A percentile compares a stretch with the other conserved stretches of the same genome.
These are phyloP conservation scores for Ophiostoma ulmi DNA, from an alignment of 2,329 filamentous ascomycete genomes.

Conservation along the genomic window DNA sequence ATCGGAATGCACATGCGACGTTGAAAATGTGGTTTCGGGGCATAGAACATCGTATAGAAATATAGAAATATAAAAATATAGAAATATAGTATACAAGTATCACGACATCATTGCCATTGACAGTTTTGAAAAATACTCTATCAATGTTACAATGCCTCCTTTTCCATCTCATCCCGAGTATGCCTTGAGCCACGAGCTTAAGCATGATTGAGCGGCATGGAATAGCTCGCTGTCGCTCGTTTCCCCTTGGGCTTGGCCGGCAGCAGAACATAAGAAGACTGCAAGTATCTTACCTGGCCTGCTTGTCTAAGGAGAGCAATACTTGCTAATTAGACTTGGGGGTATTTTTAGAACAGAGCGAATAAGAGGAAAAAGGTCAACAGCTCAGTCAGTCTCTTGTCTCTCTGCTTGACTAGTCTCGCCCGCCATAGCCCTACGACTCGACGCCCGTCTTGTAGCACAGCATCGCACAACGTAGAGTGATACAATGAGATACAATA, in stretches of 20 bases:
- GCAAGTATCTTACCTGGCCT: background rate
- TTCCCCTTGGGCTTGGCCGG: background rate
- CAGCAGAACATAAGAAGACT: background rate
- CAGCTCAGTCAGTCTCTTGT: background rate
- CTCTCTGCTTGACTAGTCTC: background rate
- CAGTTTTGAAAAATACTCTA: background rate
- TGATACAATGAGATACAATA: background rate
- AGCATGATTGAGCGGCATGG: background rate
- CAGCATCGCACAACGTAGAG: background rate
- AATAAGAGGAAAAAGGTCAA: background rate
- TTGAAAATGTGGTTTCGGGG: background rate
- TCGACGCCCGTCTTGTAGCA: background rate
- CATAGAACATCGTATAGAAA: background rate
- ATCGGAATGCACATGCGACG: background rate
- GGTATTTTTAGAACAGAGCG: slow-evolving; percentile 10
- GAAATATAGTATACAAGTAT: no score
- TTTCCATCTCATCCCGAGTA: background rate
- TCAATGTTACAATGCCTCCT: background rate
- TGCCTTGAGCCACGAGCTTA: background rate
- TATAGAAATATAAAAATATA: no score
- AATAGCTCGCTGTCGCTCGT: background rate
- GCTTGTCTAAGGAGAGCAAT: background rate
- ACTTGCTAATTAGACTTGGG: background rate
- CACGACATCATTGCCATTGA: background rate
- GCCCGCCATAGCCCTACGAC: background rate